Conservation (phyloP, 2,329 filamentous ascomycete genomes). For the Hypoxylon sp. region DNA sequence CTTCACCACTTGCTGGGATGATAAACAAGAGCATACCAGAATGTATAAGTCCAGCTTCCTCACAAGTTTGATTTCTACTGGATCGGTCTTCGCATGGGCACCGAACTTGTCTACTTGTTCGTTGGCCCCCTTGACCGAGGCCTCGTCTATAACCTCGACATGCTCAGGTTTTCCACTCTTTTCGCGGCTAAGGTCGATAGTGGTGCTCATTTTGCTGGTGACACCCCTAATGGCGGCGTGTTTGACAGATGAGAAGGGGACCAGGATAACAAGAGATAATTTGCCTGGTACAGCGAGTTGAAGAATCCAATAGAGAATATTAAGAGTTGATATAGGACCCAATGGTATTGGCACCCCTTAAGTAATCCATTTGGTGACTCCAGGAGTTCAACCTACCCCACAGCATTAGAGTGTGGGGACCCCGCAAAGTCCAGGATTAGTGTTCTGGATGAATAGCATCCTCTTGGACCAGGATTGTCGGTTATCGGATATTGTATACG, state of each 20-base stretch:
- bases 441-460: constrained; percentile 3
- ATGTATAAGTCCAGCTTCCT: constrained; percentile 57
- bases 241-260: neutral
- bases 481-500: constrained; percentile 3
- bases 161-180: constrained; percentile 10
- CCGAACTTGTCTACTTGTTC: constrained; percentile 54
- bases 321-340: neutral
- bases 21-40: constrained; percentile 45
- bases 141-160: constrained; percentile 20
- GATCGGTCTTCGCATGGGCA: constrained; percentile 54
- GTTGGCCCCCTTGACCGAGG: constrained; percentile 8
- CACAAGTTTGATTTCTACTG: constrained; percentile 56
- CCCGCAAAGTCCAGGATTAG: constrained; percentile 23
- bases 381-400: neutral
- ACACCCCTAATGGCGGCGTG: neutral
- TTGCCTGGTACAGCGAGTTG: neutral
- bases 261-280: neutral
- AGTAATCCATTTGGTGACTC: neutral
- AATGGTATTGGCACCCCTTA: neutral
- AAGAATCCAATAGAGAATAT: neutral
- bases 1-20: neutral
- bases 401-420: constrained; percentile 13
- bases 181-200: neutral
- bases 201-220: constrained; percentile 1
- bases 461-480: constrained; percentile 7